Percentiles rank a stretch among this genome's conserved stretches.
Conservation (phyloP, 306 rosid species). For the Sophora flavescens region DNA sequence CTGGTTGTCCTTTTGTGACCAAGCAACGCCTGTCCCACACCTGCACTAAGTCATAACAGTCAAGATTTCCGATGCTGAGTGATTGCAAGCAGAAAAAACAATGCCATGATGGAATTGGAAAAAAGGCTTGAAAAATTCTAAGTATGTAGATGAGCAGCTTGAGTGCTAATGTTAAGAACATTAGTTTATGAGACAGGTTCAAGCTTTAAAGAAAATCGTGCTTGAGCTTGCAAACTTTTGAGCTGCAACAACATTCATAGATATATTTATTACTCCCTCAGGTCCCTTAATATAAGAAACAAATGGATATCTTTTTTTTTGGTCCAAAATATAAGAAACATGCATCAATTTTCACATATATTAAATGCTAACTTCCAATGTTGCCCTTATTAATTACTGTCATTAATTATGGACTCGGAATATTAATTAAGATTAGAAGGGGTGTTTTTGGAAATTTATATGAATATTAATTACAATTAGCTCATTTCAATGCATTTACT, state of each 20-base stretch:
- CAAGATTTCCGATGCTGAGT: constrained; percentile 9
- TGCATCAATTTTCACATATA: too few species aligned
- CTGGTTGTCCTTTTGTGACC: constrained; percentile 65
- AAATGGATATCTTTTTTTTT: too few species aligned
- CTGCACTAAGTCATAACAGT: constrained; percentile 52
- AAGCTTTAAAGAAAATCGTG: constrained; percentile 5
- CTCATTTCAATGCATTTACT: too few species aligned
- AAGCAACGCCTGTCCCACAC: constrained; percentile 98
- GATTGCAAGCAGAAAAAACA: constrained; percentile 42
- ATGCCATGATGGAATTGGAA: background rate
- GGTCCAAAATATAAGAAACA: too few species aligned
- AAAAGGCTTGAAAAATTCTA: constrained; percentile 4
- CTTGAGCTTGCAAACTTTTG: constrained; percentile 13
- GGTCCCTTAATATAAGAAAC: too few species aligned
- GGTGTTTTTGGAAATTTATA: too few species aligned
- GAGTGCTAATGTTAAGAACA: background rate
- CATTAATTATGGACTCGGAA: too few species aligned
- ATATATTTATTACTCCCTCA: too few species aligned
- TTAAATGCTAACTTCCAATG: too few species aligned
- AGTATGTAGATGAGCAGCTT: constrained; percentile 1
- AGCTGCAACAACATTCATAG: constrained; percentile 2
- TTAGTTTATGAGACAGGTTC: constrained; percentile 1
- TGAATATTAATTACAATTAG: too few species aligned
- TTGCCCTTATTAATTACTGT: too few species aligned
- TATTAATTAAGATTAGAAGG: too few species aligned